Percentiles rank a stretch among this genome's conserved stretches.
Conservation (phyloP, 1,284 basidiomycete species). For the Pyrrhoderma noxium region DNA sequence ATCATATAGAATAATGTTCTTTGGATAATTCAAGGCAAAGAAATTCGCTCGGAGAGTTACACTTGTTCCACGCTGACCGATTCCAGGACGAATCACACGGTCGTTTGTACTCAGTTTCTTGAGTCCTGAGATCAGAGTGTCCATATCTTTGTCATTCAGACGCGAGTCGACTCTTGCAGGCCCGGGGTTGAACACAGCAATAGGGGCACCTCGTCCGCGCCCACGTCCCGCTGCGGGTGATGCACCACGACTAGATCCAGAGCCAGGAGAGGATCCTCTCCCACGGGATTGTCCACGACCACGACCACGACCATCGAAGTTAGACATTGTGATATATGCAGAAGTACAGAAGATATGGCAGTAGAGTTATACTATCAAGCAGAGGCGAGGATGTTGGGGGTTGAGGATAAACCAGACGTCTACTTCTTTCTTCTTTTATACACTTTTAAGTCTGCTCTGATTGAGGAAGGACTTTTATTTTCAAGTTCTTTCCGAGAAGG, state of each 20-base stretch:
- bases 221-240: not conserved
- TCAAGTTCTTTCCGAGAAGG: too few species aligned
- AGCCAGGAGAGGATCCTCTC: too few species aligned
- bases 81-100: slow-evolving; percentile 48
- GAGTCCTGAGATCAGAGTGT: slow-evolving; percentile 27
- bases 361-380: too few species aligned
- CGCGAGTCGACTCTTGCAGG: slow-evolving; percentile 9
- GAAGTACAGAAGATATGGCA: not conserved
- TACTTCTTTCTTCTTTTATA: too few species aligned
- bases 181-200: slow-evolving; percentile 6
- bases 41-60: slow-evolving; percentile 62
- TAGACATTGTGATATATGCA: not conserved
- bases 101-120: slow-evolving; percentile 26
- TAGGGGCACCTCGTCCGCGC: slow-evolving; percentile 2
- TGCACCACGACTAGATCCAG: too few species aligned
- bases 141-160: slow-evolving; percentile 3
- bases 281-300: slow-evolving; percentile 5
- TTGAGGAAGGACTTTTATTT: too few species aligned
- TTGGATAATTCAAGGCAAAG: slow-evolving; percentile 48
- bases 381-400: too few species aligned
- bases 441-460: too few species aligned
- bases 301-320: slow-evolving; percentile 2
- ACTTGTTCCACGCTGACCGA: slow-evolving; percentile 47
- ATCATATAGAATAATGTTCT: slow-evolving; percentile 44
- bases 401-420: too few species aligned